Evolutionary conservation across 352 stramenopile genomes (phyloP), one percentile per base, ranked within the genome.

Genomic region (Pythium grandisporangium): DNA sequence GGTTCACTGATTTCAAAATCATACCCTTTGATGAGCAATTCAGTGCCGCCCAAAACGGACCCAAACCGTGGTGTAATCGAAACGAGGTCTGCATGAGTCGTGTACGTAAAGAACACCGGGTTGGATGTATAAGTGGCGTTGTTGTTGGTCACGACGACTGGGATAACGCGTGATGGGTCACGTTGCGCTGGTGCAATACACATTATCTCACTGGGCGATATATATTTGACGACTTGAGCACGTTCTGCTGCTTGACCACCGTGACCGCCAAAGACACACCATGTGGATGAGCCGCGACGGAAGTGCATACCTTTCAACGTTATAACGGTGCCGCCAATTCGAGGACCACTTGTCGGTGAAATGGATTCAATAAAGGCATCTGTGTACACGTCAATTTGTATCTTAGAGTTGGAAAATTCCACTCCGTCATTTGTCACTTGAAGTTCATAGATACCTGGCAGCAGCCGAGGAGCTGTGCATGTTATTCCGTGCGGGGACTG

Each of bases 241-340:
- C n/a, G n/a, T n/a, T n/a, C n/a, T n/a, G n/a, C n/a, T n/a, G n/a
- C n/a, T 13, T 62, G 43, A 2, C 43, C 25, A 11, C 48, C 57
- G 2, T 61, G 38, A 17, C 67, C 56, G 4, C 84, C 91, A 75
- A 97, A 96, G 24, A 61, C 61, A 51, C 89, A 97, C 6, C 55
- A 48, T 27, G 93, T 54, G 2, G 36, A n/a, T 1, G 55, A 53
- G 11, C 65, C 64, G 8, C 60, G 62, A 21, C 45, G 63, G 45
- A 97, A 96, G 41, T 95, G 63, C 45, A 71, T 73, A 8, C 91
- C 90, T 17, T 82, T 68, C 4, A 97, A 53, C 21, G 63, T 95
- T 11, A 97, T 78, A 3, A 58, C 45, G 1, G 88, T 97, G 21
- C 70, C 84, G 25, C 86, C 88, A 16, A 52, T 63, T 40, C 76